phyloP scores from a whole-genome alignment of 768 basidiomycete species.

The Rhodotorula babjevae region DNA sequence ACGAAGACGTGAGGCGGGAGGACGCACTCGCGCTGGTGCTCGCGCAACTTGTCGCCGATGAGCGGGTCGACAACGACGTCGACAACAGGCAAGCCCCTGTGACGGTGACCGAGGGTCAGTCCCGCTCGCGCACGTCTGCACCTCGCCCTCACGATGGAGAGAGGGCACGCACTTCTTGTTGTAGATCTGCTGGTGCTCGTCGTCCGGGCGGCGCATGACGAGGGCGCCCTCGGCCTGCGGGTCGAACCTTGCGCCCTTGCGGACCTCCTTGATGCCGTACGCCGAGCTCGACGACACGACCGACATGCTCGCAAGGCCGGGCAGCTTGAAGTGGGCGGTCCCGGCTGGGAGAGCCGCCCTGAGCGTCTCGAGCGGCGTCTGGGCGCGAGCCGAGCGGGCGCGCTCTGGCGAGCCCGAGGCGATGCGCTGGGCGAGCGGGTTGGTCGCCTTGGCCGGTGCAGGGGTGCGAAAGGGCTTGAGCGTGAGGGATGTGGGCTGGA shows the following conservation, averaged over 20 bases:
- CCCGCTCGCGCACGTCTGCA: neutral
- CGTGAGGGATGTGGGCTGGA: neutral
- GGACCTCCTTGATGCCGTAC: slow-evolving; percentile 25
- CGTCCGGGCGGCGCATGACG: slow-evolving; percentile 74
- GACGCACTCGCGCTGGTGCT: slow-evolving; percentile 81
- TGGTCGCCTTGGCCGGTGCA: neutral
- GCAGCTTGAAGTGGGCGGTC: neutral
- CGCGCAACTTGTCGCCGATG: slow-evolving; percentile 67
- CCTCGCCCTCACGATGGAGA: neutral
- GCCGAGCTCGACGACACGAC: slow-evolving; percentile 33
- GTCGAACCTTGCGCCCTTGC: slow-evolving; percentile 54
- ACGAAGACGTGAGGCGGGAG: neutral
- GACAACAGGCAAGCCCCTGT: slow-evolving; percentile 59
- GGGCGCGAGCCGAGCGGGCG: neutral
- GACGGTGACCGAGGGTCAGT: neutral
- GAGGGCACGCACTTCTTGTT: slow-evolving; percentile 60
- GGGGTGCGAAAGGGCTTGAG: neutral
- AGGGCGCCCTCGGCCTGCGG: slow-evolving; percentile 70
- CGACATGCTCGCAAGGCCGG: no score
- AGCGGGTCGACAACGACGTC: slow-evolving; percentile 84
- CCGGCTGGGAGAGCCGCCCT: neutral
- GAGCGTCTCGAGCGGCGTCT: neutral
- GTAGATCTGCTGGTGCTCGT: slow-evolving; percentile 61
- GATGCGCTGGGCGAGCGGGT: neutral
- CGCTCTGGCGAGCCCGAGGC: neutral